phyloP scores from a whole-genome alignment of 73 alveolate genomes.

The Loxodes magnus region DNA sequence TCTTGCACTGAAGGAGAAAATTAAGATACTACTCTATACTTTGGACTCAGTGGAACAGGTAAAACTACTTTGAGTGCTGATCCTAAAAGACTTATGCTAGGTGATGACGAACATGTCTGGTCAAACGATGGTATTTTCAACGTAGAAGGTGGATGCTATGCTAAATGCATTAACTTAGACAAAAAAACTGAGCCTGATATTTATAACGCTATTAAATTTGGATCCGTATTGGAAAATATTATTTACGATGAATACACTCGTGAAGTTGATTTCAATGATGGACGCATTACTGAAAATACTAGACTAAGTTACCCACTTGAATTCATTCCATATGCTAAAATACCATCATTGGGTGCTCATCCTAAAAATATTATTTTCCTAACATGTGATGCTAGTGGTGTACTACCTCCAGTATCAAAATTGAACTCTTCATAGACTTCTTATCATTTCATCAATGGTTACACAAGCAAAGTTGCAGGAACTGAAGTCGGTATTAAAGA shows the following conservation, averaged over 20 bases:
- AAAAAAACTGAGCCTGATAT: slow-evolving; percentile 91
- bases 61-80: slow-evolving; percentile 92
- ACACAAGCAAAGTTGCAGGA: slow-evolving; percentile 95
- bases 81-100: slow-evolving; percentile 76
- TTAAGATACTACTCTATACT: slow-evolving; percentile 81
- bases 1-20: slow-evolving; percentile 70
- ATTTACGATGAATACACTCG: slow-evolving; percentile 41
- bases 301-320: slow-evolving; percentile 82
- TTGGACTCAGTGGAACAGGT: slow-evolving; percentile 96
- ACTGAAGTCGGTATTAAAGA: slow-evolving; percentile 87
- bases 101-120: slow-evolving; percentile 98
- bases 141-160: slow-evolving; percentile 97
- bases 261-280: slow-evolving; percentile 67
- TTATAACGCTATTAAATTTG: slow-evolving; percentile 72
- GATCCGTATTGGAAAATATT: slow-evolving; percentile 73
- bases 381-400: slow-evolving; percentile 95
- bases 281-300: slow-evolving; percentile 48
- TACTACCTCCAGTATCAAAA: slow-evolving; percentile 91
- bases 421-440: slow-evolving; percentile 73
- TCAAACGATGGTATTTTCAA: slow-evolving; percentile 87
- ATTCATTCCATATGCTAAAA: slow-evolving; percentile 81
- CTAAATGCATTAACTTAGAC: slow-evolving; percentile 60
- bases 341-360: slow-evolving; percentile 88
- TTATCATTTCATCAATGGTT: slow-evolving; percentile 93
- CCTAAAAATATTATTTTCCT: slow-evolving; percentile 86